Base-by-base conservation (phyloP, 2,329 filamentous ascomycete genomes). In the Clonostachys chloroleuca region DNA sequence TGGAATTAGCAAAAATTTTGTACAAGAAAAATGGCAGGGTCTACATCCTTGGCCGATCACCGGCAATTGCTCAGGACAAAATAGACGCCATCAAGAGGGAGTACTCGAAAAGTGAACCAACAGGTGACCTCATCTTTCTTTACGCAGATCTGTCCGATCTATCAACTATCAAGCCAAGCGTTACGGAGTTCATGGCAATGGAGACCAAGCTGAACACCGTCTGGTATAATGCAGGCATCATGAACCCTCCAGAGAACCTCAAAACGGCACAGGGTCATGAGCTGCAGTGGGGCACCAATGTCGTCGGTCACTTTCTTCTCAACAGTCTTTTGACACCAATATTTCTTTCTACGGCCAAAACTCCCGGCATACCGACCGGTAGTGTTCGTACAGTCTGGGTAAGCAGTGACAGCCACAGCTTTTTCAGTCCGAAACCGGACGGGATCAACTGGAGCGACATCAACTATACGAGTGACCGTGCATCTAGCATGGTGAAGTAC, bases 1-100 rank as follows among this genome's bases (percentile, higher is more conserved):
- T 70, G 18, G 74, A 79, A 49, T 63, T 81, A 3, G 63, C 62
- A 35, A 67, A 67, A 24, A 72, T 81, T 4, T 64, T 83, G 5
- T 83, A 81, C 56, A 56, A 61, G 5, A 68, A 67, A 14, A 74
- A 77, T 46, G 77, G 63, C 14, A 77, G 63, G 4, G 69, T 82
- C 18, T 81, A 80, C 53, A 55, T 80, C 34, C 74, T 75, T 4
- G 70, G 68, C 1, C 72, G 77, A 18, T 69, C 64, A 2, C 52
- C 61, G 17, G 52, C 59, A 3, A 74, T 73, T 49, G 72, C 65
- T n/a, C 54, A 59, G 1, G 45, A 57, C 0, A 70, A 72, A 12
- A 73, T 81, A 20, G 53, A 59, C 3, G 50, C 58, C 12, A 72
- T 80, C 50, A 57, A 66, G 35, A 45, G 56, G 3, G 47, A 53